A percentile compares a stretch with the other conserved stretches of the same genome.
These are phyloP conservation scores for Golovinomyces cichoracearum DNA, from an alignment of 2,329 filamentous ascomycete species.

Conservation along the genomic window DNA sequence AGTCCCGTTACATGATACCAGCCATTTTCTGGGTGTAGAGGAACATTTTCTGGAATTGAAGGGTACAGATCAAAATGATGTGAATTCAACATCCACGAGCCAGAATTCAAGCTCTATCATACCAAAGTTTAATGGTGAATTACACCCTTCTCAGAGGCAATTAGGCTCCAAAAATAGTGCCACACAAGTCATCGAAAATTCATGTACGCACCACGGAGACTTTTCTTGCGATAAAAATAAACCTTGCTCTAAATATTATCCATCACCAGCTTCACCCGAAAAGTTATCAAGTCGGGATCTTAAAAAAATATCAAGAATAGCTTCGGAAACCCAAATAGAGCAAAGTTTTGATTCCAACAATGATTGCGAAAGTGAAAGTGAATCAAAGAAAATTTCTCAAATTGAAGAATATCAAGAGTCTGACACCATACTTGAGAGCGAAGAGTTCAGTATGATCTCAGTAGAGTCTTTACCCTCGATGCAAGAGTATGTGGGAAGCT, in stretches of 20 bases:
- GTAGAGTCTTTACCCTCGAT: slow-evolving; percentile 26
- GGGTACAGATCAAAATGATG: too few species aligned
- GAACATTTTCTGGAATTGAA: too few species aligned
- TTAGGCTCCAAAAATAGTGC: neutral
- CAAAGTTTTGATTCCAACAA: neutral
- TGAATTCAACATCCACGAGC: too few species aligned
- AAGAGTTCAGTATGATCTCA: slow-evolving; percentile 32
- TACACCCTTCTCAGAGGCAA: neutral
- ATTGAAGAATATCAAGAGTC: slow-evolving; percentile 19
- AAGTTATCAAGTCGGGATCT: neutral
- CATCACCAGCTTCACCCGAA: neutral
- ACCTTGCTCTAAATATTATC: neutral
- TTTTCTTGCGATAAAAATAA: neutral
- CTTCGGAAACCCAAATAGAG: neutral
- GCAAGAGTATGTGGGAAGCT: slow-evolving; percentile 14
- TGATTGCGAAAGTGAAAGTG: slow-evolving; percentile 16
- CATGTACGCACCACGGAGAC: neutral
- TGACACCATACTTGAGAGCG: slow-evolving; percentile 29
- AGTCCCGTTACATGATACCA: too few species aligned
- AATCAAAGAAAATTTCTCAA: neutral
- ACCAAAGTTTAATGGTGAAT: too few species aligned
- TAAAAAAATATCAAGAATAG: neutral
- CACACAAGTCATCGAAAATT: neutral
- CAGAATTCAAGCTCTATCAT: too few species aligned
- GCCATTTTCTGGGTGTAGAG: too few species aligned